Percentiles rank a stretch among this genome's conserved stretches.
Conservation (phyloP, 257 asterid genomes). For the Solanum lignicaule region DNA sequence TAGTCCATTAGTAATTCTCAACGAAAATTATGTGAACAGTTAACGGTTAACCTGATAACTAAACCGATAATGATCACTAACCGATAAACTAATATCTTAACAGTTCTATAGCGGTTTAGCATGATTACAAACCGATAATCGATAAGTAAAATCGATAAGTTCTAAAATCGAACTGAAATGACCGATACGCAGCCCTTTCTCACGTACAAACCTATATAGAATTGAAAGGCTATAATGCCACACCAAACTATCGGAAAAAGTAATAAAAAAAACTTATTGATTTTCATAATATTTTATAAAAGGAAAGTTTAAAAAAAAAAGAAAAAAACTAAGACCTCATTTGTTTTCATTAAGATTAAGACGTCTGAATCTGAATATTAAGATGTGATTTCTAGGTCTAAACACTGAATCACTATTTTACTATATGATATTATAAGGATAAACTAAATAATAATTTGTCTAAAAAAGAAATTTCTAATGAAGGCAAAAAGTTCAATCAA, state of each 20-base stretch:
- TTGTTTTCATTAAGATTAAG: too few relatives aligned
- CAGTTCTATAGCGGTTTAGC: too few relatives aligned
- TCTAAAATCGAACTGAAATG: too few relatives aligned
- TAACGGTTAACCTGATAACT: background rate
- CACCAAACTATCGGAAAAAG: background rate
- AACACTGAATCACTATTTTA: too few relatives aligned
- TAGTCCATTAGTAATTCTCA: background rate
- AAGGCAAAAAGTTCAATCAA: too few relatives aligned
- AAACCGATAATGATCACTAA: background rate
- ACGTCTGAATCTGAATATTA: background rate
- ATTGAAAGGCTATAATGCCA: background rate
- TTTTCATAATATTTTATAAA: background rate
- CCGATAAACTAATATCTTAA: background rate
- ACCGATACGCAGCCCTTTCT: background rate
- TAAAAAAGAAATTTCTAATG: too few relatives aligned
- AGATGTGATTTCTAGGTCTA: too few relatives aligned
- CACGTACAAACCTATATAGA: background rate
- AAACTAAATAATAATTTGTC: too few relatives aligned
- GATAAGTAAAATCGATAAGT: background rate
- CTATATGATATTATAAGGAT: background rate
- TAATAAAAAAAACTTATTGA: too few relatives aligned
- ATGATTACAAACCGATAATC: background rate
- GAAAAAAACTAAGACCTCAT: background rate
- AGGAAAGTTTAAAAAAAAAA: background rate
- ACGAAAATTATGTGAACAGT: background rate